These are phyloP conservation scores for Odonthalia washingtoniensis DNA, from an alignment of 31 red algal genomes.

Conservation along the genomic window DNA sequence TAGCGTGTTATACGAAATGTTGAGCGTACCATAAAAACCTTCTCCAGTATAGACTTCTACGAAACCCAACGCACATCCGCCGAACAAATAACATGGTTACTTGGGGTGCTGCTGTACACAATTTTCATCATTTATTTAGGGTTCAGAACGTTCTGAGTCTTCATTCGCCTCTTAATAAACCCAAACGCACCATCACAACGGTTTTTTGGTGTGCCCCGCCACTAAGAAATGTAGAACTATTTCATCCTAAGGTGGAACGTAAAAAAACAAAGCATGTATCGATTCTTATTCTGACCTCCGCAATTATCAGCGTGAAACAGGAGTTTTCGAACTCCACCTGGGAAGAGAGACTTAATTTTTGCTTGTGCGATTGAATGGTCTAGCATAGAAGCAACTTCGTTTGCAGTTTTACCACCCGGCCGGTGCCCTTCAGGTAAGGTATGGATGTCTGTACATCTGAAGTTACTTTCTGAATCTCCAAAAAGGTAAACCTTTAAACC, in stretches of 20 bases:
- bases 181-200: constrained; percentile 17
- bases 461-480: background rate
- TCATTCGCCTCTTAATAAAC: too few relatives aligned
- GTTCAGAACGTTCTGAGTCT: too few relatives aligned
- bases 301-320: constrained; percentile 20
- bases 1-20: too few relatives aligned
- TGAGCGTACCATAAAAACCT: too few relatives aligned
- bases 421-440: background rate
- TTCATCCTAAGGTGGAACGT: too few relatives aligned
- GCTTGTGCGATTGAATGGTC: background rate
- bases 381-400: background rate
- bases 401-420: too few relatives aligned
- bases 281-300: constrained; percentile 6
- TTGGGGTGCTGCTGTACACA: too few relatives aligned
- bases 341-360: background rate
- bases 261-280: constrained; percentile 3
- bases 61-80: too few relatives aligned
- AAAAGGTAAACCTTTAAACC: background rate
- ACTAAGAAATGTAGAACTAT: background rate
- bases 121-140: too few relatives aligned
- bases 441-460: background rate
- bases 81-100: too few relatives aligned
- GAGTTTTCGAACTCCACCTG: background rate
- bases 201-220: constrained; percentile 16
- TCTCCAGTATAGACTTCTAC: too few relatives aligned